phyloP scores from a whole-genome alignment of 192 early-diverging fungal genomes.

The Chytriomyces sp. region DNA sequence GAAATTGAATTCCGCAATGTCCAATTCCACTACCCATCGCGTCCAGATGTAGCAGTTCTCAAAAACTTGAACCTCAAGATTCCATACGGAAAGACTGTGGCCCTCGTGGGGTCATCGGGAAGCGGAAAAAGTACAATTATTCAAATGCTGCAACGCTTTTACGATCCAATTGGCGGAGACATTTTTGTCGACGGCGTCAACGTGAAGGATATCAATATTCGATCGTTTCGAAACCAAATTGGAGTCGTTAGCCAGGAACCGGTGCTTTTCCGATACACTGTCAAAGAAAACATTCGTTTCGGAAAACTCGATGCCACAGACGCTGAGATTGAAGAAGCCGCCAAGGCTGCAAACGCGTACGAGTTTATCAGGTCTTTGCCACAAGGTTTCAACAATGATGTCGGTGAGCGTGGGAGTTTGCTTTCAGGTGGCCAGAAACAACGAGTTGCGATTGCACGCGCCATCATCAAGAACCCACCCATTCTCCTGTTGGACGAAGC shows the following conservation, averaged over 20 bases:
- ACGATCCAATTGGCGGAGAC: constrained; percentile 59
- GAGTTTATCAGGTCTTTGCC: constrained; percentile 86
- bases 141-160: constrained; percentile 84
- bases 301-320: constrained; percentile 69
- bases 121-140: constrained; percentile 86
- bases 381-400: constrained; percentile 58
- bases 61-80: constrained; percentile 73
- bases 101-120: constrained; percentile 88
- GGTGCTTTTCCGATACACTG: constrained; percentile 48
- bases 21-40: constrained; percentile 83
- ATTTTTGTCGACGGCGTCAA: constrained; percentile 77
- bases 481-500: constrained; percentile 71
- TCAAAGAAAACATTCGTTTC: constrained; percentile 51
- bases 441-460: constrained; percentile 79
- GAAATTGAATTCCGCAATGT: constrained; percentile 68
- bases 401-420: constrained; percentile 53
- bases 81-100: constrained; percentile 81
- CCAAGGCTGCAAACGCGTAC: constrained; percentile 73
- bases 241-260: constrained; percentile 70
- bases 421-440: constrained; percentile 87
- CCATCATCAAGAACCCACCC: constrained; percentile 84
- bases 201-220: constrained; percentile 76
- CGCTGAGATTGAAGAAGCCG: constrained; percentile 42
- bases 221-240: constrained; percentile 75
- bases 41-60: constrained; percentile 82